These are phyloP conservation scores for Chrysochromulina parva DNA, from an alignment of 78 protist species.

Conservation along the genomic window DNA sequence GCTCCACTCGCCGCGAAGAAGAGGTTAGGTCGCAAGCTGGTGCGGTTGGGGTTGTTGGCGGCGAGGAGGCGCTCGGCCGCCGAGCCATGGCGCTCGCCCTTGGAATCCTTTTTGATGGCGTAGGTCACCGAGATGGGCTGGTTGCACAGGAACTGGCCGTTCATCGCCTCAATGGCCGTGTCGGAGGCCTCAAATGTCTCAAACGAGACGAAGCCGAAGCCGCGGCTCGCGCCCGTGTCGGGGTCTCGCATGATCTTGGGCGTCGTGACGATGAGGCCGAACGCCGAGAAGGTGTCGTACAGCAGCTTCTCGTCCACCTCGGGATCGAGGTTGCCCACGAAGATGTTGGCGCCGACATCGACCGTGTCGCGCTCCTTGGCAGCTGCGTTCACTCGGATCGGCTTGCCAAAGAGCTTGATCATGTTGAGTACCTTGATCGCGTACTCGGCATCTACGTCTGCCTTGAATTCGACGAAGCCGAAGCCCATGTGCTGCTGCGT, in stretches of 20 bases:
- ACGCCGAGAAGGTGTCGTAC: constrained; percentile 92
- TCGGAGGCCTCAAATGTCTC: constrained; percentile 84
- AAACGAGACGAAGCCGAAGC: constrained; percentile 93
- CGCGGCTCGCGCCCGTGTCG: constrained; percentile 85
- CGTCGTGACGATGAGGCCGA: constrained; percentile 84
- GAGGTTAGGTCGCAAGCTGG: not conserved
- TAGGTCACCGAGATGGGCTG: constrained; percentile 57
- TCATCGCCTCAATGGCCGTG: constrained; percentile 66
- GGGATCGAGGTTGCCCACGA: constrained; percentile 92
- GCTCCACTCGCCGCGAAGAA: not conserved
- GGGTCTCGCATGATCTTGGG: constrained; percentile 90
- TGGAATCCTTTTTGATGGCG: constrained; percentile 76
- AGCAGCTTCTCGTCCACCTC: constrained; percentile 93
- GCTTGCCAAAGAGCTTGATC: constrained; percentile 84
- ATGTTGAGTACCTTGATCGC: constrained; percentile 73
- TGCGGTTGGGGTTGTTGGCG: constrained; percentile 9
- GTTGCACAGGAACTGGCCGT: constrained; percentile 67
- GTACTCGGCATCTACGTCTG: constrained; percentile 96
- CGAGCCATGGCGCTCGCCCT: constrained; percentile 66
- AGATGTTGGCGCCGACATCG: constrained; percentile 55
- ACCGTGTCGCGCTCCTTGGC: constrained; percentile 1
- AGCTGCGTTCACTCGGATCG: constrained; percentile 82
- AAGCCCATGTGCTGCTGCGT: constrained; percentile 84
- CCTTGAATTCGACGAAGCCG: constrained; percentile 93
- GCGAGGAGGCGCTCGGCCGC: constrained; percentile 74